phyloP scores from a whole-genome alignment of 2,329 filamentous ascomycete genomes.

The Neoascochyta sp. region DNA sequence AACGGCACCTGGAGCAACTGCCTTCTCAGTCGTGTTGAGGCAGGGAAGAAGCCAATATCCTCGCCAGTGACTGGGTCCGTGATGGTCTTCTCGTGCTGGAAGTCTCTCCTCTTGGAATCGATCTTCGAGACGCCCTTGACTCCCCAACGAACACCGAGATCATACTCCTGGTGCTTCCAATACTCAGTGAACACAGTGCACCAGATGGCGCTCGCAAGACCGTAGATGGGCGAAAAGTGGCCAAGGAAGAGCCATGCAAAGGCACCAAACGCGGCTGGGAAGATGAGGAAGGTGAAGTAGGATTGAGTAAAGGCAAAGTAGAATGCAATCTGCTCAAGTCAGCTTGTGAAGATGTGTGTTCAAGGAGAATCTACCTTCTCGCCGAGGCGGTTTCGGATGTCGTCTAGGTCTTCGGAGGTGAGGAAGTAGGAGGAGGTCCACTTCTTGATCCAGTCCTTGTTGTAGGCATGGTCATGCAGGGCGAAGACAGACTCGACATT shows the following conservation, averaged over 20 bases:
- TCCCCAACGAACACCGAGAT: constrained; percentile 83
- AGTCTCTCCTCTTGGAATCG: constrained; percentile 72
- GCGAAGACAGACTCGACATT: constrained; percentile 49
- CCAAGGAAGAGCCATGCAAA: constrained; percentile 78
- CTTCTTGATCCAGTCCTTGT: constrained; percentile 53
- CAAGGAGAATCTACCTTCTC: constrained; percentile 39
- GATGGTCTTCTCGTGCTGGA: constrained; percentile 71
- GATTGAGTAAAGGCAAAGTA: constrained; percentile 94
- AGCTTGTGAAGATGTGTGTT: constrained; percentile 4
- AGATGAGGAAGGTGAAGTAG: constrained; percentile 82
- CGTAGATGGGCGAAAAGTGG: constrained; percentile 78
- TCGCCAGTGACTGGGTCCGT: constrained; percentile 82
- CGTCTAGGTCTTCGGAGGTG: constrained; percentile 48
- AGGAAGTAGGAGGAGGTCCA: constrained; percentile 49
- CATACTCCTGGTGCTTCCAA: constrained; percentile 90
- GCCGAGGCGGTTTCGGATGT: constrained; percentile 49
- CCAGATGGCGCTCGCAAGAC: constrained; percentile 77
- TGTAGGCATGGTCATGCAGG: constrained; percentile 50
- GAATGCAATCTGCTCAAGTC: constrained; percentile 64
- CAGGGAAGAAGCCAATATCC: constrained; percentile 69
- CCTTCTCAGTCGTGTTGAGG: constrained; percentile 67
- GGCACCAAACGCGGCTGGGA: constrained; percentile 75
- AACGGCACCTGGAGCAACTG: constrained; percentile 85
- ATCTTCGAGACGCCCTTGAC: constrained; percentile 80
- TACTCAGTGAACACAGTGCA: constrained; percentile 84